Base-by-base conservation (phyloP, 1,284 basidiomycete species). In the Pyrrhoderma lamaoense region DNA sequence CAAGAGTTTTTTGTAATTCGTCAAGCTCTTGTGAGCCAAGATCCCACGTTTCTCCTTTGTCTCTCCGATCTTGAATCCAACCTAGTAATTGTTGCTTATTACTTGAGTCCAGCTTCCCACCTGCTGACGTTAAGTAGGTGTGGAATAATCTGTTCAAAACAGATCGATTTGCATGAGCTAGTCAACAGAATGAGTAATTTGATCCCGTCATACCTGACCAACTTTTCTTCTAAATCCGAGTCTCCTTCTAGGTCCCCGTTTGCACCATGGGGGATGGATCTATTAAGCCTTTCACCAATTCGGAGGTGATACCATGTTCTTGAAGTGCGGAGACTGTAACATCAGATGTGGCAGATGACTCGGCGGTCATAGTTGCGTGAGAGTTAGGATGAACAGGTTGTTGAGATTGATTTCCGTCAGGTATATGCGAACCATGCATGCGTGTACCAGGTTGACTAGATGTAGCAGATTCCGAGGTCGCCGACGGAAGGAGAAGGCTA, bases 191-290 rank as follows among this genome's bases (percentile, higher is more conserved):
- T n/a, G n/a, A 40, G n/a, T 5, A 18, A 40, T 14, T 40, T 4
- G 13, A 18, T 23, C 49, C 2, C 46, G 11, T 76, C 66, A 46
- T 67, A 83, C 72, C 80, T 74, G 14, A 88, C 62, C 0, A 84
- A 71, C 64, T 93, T 93, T 67, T 94, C 92, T 62, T 86, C 81
- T 54, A 86, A 89, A 60, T 94, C 89, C 3, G 70, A 61, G 65
- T 96, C 93, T 5, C 71, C 70, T 19, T 79, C 79, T 27, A 68
- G 65, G 59, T 89, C 85, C 4, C 86, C 90, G 57, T 89, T 81
- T 2, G 71, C 70, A 0, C 85, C 87, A 47, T 78, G 73, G 2
- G 85, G 84, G 35, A 80, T 48, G 85, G 76, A 23, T 69, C 62
- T 5, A 71, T 70, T 8, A 87, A 62, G 3, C 69, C 67, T 35